These are phyloP conservation scores for Cydonia oblonga DNA, from an alignment of 331 rosid species.

Conservation along the genomic window DNA sequence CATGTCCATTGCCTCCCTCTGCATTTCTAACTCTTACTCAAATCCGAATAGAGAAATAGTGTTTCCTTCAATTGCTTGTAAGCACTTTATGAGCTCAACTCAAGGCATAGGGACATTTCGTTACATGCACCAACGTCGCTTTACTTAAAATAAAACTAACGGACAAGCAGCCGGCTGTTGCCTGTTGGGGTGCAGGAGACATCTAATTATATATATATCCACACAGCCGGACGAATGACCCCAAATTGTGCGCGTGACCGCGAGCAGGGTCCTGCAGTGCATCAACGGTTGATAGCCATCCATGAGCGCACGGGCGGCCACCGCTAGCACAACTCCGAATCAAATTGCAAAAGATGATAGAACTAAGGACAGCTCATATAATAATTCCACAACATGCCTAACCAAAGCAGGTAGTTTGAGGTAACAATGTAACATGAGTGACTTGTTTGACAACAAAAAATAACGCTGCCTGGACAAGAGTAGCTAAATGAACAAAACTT, in stretches of 20 bases:
- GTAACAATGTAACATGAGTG: background rate
- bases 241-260: background rate
- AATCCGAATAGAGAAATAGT: background rate
- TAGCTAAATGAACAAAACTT: slow-evolving; percentile 10
- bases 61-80: background rate
- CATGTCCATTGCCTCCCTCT: background rate
- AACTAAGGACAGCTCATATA: background rate
- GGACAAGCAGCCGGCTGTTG: background rate
- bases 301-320: too few species aligned
- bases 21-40: background rate
- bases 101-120: background rate
- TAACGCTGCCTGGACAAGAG: background rate
- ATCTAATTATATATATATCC: too few species aligned
- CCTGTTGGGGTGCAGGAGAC: background rate
- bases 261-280: background rate
- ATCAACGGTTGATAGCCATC: too few species aligned
- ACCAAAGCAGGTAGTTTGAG: background rate
- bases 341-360: background rate
- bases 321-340: background rate
- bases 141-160: background rate
- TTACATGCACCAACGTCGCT: background rate
- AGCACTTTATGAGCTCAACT: background rate
- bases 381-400: background rate
- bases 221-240: too few species aligned
- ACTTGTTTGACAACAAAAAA: background rate